Conservation (phyloP, 768 basidiomycete genomes). For the Tylopilus intermedius region DNA sequence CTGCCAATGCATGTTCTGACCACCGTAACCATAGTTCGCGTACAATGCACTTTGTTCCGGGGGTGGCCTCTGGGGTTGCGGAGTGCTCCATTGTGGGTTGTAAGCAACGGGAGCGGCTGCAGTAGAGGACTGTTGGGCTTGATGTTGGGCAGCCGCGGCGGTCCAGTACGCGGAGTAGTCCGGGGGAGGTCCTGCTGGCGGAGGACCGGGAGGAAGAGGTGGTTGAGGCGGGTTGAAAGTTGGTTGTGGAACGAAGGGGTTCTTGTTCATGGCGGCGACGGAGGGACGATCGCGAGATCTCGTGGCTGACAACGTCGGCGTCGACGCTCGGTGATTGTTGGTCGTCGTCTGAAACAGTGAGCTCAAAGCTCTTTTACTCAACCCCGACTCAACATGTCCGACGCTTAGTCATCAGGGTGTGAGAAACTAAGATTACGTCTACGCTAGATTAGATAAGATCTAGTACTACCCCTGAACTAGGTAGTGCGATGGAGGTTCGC, state of each 20-base stretch:
- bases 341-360: constrained; percentile 23
- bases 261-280: constrained; percentile 66
- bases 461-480: too few species aligned
- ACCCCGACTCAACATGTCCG: constrained; percentile 8
- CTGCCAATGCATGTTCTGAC: constrained; percentile 57
- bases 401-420: constrained; percentile 22
- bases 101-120: constrained; percentile 47
- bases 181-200: constrained; percentile 64
- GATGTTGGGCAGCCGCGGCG: constrained; percentile 48
- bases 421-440: background rate
- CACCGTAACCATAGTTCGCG: constrained; percentile 88
- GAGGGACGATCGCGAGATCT: constrained; percentile 11
- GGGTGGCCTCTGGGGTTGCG: constrained; percentile 62
- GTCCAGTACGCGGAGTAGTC: constrained; percentile 81
- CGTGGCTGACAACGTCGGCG: constrained; percentile 1
- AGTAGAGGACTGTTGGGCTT: constrained; percentile 27
- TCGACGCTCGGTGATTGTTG: constrained; percentile 10
- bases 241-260: constrained; percentile 71
- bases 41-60: constrained; percentile 82
- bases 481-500: constrained; percentile 2
- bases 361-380: constrained; percentile 4
- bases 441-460: background rate
- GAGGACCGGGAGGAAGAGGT: constrained; percentile 75
- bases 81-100: constrained; percentile 61
- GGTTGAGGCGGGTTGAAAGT: constrained; percentile 68